Percentiles rank a stretch among this genome's conserved stretches.
Conservation (phyloP, 768 basidiomycete species). For the Sarcodon aspratus region DNA sequence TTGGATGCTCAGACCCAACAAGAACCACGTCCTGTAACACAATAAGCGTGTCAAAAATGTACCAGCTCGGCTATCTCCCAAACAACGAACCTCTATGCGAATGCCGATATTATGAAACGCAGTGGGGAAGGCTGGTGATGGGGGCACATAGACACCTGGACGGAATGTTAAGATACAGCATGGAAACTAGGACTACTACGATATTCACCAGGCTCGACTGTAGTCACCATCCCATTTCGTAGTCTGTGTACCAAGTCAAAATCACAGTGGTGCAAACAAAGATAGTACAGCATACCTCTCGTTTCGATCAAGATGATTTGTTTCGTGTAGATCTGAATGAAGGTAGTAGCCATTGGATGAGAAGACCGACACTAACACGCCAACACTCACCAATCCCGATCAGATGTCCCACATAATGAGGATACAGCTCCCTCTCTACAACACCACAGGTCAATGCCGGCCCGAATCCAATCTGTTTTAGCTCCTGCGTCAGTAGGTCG, state of each 20-base stretch:
- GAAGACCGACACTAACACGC: neutral
- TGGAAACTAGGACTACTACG: neutral
- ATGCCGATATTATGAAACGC: conserved; percentile 88
- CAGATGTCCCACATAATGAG: conserved; percentile 87
- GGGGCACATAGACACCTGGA: conserved; percentile 81
- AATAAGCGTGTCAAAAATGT: conserved; percentile 1
- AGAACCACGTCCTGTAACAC: conserved; percentile 58
- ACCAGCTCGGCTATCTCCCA: neutral
- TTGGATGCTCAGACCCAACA: conserved; percentile 46
- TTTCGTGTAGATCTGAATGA: conserved; percentile 80
- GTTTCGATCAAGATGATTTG: conserved; percentile 44
- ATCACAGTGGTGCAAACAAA: neutral
- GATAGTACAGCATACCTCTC: conserved; percentile 28
- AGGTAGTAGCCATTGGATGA: neutral
- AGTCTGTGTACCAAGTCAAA: conserved; percentile 30
- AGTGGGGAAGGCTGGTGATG: conserved; percentile 65
- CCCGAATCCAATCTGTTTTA: conserved; percentile 69
- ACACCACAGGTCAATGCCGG: conserved; percentile 29
- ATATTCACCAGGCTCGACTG: conserved; percentile 71
- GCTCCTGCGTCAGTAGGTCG: conserved; percentile 52
- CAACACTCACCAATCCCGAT: conserved; percentile 68
- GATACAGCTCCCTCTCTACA: conserved; percentile 68
- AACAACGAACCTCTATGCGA: conserved; percentile 64
- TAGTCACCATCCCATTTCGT: conserved; percentile 81
- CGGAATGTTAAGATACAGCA: neutral